Evolutionary conservation across 495 filamentous ascomycete species (phyloP).

Genomic region (Penicillium cosmopolitanum): DNA sequence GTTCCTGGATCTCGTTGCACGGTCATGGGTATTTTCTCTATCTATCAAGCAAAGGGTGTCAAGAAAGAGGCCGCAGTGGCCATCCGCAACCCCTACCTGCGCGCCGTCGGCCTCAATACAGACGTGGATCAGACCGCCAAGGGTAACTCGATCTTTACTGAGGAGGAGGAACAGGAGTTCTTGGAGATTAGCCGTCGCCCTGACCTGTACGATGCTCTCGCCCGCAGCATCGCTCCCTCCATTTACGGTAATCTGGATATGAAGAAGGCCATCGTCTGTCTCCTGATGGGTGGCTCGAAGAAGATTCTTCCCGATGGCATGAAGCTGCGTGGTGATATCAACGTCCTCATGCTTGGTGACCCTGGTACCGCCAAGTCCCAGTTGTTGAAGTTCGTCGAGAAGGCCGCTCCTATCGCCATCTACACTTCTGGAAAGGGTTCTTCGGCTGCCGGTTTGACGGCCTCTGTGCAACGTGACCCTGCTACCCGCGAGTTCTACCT

Average conservation of each 20-base stretch:
- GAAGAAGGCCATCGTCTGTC: conserved; percentile 97
- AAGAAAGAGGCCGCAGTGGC: conserved; percentile 88
- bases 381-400: conserved; percentile 95
- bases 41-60: conserved; percentile 87
- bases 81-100: conserved; percentile 94
- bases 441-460: conserved; percentile 96
- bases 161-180: conserved; percentile 98
- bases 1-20: conserved; percentile 95
- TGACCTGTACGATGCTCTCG: conserved; percentile 88
- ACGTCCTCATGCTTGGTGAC: conserved; percentile 95
- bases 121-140: conserved; percentile 90
- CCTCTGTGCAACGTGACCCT: conserved; percentile 92
- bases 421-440: conserved; percentile 99
- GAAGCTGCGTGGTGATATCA: conserved; percentile 98
- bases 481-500: conserved; percentile 96
- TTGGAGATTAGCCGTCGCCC: conserved; percentile 88
- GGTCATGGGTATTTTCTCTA: conserved; percentile 96
- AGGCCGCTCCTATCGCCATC: conserved; percentile 94
- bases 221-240: conserved; percentile 92
- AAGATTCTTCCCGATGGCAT: conserved; percentile 99
- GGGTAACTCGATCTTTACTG: conserved; percentile 82
- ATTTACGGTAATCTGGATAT: conserved; percentile 97
- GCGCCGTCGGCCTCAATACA: conserved; percentile 87
- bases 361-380: conserved; percentile 99
- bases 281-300: conserved; percentile 94